A percentile compares a stretch with the other conserved stretches of the same genome.
These are phyloP conservation scores for Crithidia expoeki DNA, from an alignment of 208 protist genomes.

Conservation along the genomic window DNA sequence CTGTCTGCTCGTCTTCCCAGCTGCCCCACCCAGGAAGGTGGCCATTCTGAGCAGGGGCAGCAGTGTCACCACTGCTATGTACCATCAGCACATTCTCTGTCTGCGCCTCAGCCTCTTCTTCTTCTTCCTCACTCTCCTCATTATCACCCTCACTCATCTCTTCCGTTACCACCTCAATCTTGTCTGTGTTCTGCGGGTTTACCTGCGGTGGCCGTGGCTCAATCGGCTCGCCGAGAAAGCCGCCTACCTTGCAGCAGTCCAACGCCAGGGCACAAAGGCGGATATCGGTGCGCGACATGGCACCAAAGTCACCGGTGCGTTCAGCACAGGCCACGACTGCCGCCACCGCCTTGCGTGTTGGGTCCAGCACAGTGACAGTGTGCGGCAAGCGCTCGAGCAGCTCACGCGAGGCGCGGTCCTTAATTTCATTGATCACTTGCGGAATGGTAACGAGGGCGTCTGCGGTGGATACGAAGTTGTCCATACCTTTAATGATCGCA, in stretches of 20 bases:
- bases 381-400: constrained; percentile 76
- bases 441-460: constrained; percentile 85
- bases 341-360: constrained; percentile 56
- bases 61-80: not conserved
- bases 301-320: constrained; percentile 90
- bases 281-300: constrained; percentile 91
- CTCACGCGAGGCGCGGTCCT: constrained; percentile 68
- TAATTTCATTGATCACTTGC: constrained; percentile 86
- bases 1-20: constrained; percentile 46
- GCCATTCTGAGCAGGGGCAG: not conserved
- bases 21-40: constrained; percentile 34
- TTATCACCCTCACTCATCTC: constrained; percentile 30
- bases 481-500: constrained; percentile 88
- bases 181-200: constrained; percentile 52
- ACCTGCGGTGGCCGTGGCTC: constrained; percentile 59
- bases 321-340: constrained; percentile 76
- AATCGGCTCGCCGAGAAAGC: constrained; percentile 51
- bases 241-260: constrained; percentile 68
- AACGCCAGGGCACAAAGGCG: constrained; percentile 85
- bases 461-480: constrained; percentile 62
- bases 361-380: constrained; percentile 69
- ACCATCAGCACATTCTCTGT: not conserved
- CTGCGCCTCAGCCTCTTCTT: constrained; percentile 38
- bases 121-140: constrained; percentile 35
- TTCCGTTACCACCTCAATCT: constrained; percentile 44